Percentiles rank a stretch among this genome's conserved stretches.
Conservation (phyloP, 768 basidiomycete species). For the Trichaptum fuscoviolaceum region DNA sequence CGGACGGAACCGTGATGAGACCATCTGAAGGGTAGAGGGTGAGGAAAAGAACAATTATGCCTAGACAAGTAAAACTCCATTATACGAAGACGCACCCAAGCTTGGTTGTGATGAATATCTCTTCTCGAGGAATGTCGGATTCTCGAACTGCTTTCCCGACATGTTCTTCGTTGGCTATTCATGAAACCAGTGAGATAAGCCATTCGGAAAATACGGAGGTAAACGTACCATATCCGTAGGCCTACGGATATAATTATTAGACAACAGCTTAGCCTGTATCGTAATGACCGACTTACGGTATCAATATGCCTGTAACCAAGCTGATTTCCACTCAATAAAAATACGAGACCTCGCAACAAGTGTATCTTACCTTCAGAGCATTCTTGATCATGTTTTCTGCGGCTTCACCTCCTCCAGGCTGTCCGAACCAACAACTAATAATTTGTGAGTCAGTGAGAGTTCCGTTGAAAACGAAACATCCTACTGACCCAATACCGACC, state of each 20-base stretch:
- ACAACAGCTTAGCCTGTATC: background rate
- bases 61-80: no score
- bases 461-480: background rate
- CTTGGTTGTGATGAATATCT: slow-evolving; percentile 48
- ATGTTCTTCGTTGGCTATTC: slow-evolving; percentile 29
- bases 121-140: slow-evolving; percentile 43
- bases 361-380: slow-evolving; percentile 9
- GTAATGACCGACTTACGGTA: slow-evolving; percentile 3
- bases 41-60: no score
- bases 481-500: slow-evolving; percentile 9
- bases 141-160: slow-evolving; percentile 42
- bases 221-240: background rate
- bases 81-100: slow-evolving; percentile 19
- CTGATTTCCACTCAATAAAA: background rate
- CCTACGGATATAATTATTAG: background rate
- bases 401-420: slow-evolving; percentile 7
- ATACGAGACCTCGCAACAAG: no score
- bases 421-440: slow-evolving; percentile 14
- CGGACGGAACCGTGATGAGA: slow-evolving; percentile 28
- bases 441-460: background rate
- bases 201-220: background rate
- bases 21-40: slow-evolving; percentile 4
- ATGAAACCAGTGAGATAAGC: background rate
- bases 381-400: slow-evolving; percentile 11
- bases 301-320: slow-evolving; percentile 13